phyloP scores from a whole-genome alignment of 345 rosid genomes.

The Turnera subulata region DNA sequence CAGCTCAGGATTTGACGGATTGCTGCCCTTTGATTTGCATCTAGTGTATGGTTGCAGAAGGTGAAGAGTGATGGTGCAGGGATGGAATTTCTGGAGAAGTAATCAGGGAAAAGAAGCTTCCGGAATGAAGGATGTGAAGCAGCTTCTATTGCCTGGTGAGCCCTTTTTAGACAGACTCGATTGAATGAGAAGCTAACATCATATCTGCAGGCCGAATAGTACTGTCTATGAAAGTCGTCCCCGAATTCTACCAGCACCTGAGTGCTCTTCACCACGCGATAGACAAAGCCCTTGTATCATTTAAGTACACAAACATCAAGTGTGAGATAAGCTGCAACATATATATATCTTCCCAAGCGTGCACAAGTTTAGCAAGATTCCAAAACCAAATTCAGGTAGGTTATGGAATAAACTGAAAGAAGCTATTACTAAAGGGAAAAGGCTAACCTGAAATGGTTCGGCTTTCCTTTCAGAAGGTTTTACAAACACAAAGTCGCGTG shows the following conservation, averaged over 20 bases:
- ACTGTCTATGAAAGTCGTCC: constrained; percentile 29
- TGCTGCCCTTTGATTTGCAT: constrained; percentile 13
- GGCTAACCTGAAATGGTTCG: constrained; percentile 29
- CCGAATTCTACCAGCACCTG: constrained; percentile 32
- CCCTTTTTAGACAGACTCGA: constrained; percentile 37
- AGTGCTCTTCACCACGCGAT: constrained; percentile 24
- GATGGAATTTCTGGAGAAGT: neutral
- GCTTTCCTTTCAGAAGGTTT: constrained; percentile 13
- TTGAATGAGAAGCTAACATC: constrained; percentile 42
- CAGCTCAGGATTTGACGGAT: constrained; percentile 15
- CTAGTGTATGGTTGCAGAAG: constrained; percentile 3
- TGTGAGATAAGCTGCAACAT: too few species aligned
- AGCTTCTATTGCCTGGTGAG: constrained; percentile 40
- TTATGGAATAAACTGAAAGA: too few species aligned
- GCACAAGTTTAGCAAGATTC: too few species aligned
- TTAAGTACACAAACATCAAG: neutral
- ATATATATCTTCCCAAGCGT: too few species aligned
- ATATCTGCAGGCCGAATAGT: constrained; percentile 21
- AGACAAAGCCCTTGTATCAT: constrained; percentile 31
- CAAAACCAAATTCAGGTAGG: too few species aligned
- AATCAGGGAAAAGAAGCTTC: constrained; percentile 31
- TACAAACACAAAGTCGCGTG: constrained; percentile 40
- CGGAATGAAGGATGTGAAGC: constrained; percentile 18
- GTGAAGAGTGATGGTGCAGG: neutral
- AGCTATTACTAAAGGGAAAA: neutral